Base-by-base conservation (phyloP, 805 yeast species). In the Saccharomycopsis babjevae region DNA sequence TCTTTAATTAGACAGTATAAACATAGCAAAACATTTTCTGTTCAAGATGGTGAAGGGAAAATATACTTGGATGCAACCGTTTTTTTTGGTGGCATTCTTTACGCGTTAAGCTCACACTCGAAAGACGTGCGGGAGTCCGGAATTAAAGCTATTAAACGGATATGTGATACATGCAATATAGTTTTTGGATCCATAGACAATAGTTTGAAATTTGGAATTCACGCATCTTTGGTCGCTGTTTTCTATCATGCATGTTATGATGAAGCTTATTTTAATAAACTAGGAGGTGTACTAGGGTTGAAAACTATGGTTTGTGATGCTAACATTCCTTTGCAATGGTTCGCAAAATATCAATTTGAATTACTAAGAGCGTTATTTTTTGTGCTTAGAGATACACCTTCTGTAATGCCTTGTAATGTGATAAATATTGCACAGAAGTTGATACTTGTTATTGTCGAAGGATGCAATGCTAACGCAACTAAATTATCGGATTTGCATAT, bases 171-270 rank as follows among this genome's bases (percentile, higher is more conserved):
- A 0, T 83, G 96, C 15, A 79, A 79, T 1, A 70, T 80, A 0
- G 71, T 94, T 0, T 89, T 90, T 72, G 96, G 93, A 0, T 73
- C 79, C 0, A 77, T 78, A 1, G 88, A 84, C 20, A 80, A 83
- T 55, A 86, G 89, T 0, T 77, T 86, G 62, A 80, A 83, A 59
- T 87, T 89, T 60, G 89, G 96, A 1, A 78, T 91, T 42, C 80
- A 91, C 65, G 81, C 94, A 62, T 79, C 86, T 6, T 76, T 93
- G 76, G 84, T 89, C 66, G 85, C 89, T 57, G 86, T 85, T 59
- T 87, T 96, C 68, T 84, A 94, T 54, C 99, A 96, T 69, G 82
- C 89, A 54, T 92, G 98, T 73, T 94, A 88, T 70, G 96, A 89
- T 64, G 97, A 89, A 71, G 86, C 84, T 40, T 93, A 88, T 73